phyloP scores from a whole-genome alignment of 164 flowering plant genomes.

The Paratinospora sagittata region DNA sequence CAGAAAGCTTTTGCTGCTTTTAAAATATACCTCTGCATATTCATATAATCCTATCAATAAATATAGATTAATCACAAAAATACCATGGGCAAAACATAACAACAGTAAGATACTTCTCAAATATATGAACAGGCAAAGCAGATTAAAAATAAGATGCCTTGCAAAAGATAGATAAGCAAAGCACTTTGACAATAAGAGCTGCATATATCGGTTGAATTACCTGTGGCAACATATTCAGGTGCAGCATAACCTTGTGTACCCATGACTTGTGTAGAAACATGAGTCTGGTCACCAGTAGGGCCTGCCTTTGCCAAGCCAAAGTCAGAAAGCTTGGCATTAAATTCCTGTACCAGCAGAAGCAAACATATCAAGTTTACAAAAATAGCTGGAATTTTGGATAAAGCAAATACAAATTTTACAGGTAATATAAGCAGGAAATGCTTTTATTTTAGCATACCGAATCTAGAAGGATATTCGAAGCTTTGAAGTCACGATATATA shows the following conservation, averaged over 20 bases:
- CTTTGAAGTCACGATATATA: constrained; percentile 84
- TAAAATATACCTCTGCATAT: not conserved
- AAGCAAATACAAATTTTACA: not conserved
- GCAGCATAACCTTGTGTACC: constrained; percentile 97
- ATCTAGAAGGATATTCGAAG: constrained; percentile 83
- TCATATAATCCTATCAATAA: not conserved
- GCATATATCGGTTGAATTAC: constrained; percentile 18
- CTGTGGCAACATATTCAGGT: constrained; percentile 89
- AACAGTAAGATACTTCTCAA: not conserved
- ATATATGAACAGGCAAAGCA: not conserved
- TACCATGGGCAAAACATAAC: too few relatives aligned
- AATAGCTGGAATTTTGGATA: not conserved
- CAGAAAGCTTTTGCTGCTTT: not conserved
- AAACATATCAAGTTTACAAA: not conserved
- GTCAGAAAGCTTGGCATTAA: constrained; percentile 79
- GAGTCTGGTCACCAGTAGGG: constrained; percentile 86
- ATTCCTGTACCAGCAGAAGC: constrained; percentile 53
- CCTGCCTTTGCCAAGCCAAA: constrained; percentile 96
- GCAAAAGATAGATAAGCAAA: not conserved
- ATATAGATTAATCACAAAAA: too few relatives aligned
- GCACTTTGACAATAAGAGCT: not conserved
- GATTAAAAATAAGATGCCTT: not conserved
- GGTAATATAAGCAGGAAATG: not conserved
- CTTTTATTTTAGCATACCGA: constrained; percentile 37
- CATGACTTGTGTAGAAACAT: constrained; percentile 89